Evolutionary conservation across 2,329 filamentous ascomycete species (phyloP).

Genomic region (Epichloe brachyelytri): DNA sequence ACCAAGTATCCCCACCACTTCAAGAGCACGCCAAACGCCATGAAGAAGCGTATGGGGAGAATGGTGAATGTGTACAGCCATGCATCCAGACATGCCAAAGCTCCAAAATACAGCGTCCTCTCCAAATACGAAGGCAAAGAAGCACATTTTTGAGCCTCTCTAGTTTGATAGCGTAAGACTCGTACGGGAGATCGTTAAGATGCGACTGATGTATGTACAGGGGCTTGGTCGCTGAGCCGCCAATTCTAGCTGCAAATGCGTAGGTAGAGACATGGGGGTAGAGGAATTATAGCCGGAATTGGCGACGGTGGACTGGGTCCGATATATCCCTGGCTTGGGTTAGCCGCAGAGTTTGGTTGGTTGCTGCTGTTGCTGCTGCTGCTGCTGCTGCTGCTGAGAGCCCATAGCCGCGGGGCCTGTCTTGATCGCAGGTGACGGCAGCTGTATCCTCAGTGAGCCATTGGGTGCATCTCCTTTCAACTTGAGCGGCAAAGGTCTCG

Average conservation of each 20-base stretch:
- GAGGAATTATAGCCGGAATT: conserved; percentile 42
- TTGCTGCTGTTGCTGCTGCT: neutral
- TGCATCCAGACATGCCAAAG: conserved; percentile 81
- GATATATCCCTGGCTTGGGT: conserved; percentile 7
- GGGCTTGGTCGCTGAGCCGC: conserved; percentile 49
- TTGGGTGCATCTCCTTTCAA: conserved; percentile 22
- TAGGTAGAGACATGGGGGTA: conserved; percentile 56
- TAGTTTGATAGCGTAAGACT: conserved; percentile 84
- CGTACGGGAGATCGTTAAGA: conserved; percentile 57
- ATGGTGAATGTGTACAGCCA: conserved; percentile 98
- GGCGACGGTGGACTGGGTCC: conserved; percentile 30
- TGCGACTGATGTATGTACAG: conserved; percentile 52
- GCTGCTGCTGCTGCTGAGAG: conserved; percentile 6
- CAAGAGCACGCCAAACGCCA: conserved; percentile 62
- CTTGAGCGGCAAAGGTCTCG: conserved; percentile 31
- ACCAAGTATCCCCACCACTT: conserved; percentile 68
- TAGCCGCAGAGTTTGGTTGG: conserved; percentile 7
- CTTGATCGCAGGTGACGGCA: conserved; percentile 13
- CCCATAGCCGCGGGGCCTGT: conserved; percentile 13
- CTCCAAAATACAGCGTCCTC: conserved; percentile 73
- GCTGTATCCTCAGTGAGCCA: conserved; percentile 3
- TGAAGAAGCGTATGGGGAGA: conserved; percentile 73
- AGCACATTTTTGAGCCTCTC: conserved; percentile 85
- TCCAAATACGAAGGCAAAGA: conserved; percentile 73
- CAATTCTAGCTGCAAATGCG: conserved; percentile 51